These are phyloP conservation scores for Margaritispora aquatica DNA, from an alignment of 495 filamentous ascomycete genomes.

Conservation along the genomic window DNA sequence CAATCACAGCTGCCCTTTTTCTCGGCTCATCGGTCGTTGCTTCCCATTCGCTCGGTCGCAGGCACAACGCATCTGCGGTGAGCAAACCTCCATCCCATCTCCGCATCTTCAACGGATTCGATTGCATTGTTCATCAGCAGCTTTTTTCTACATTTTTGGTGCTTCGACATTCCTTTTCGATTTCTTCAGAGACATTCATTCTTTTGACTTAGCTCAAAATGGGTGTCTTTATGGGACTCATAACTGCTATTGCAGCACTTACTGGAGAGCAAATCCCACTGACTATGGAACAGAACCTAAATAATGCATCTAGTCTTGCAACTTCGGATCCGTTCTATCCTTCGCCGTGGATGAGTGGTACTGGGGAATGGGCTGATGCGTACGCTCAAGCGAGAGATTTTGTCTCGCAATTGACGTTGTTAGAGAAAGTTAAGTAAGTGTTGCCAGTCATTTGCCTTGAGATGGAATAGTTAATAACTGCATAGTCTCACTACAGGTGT, in stretches of 20 bases:
- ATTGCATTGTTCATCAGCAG: neutral
- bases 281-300: slow-evolving; percentile 2
- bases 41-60: neutral
- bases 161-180: neutral
- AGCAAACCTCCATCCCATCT: neutral
- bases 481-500: slow-evolving; percentile 49
- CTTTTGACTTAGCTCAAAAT: neutral
- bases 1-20: neutral
- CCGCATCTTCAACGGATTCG: neutral
- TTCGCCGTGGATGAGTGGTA: slow-evolving; percentile 70
- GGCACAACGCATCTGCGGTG: neutral
- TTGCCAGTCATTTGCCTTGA: neutral
- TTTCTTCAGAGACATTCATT: neutral
- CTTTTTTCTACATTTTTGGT: neutral
- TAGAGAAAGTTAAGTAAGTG: slow-evolving; percentile 74
- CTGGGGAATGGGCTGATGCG: slow-evolving; percentile 70
- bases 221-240: neutral
- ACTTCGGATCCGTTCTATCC: slow-evolving; percentile 64
- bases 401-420: slow-evolving; percentile 75
- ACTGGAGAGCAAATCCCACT: neutral
- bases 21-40: neutral
- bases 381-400: slow-evolving; percentile 71
- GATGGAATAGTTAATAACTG: neutral
- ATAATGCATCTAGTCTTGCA: slow-evolving; percentile 2
- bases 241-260: neutral